These are phyloP conservation scores for Phytophthora pistaciae DNA, from an alignment of 352 stramenopile genomes.

Conservation along the genomic window DNA sequence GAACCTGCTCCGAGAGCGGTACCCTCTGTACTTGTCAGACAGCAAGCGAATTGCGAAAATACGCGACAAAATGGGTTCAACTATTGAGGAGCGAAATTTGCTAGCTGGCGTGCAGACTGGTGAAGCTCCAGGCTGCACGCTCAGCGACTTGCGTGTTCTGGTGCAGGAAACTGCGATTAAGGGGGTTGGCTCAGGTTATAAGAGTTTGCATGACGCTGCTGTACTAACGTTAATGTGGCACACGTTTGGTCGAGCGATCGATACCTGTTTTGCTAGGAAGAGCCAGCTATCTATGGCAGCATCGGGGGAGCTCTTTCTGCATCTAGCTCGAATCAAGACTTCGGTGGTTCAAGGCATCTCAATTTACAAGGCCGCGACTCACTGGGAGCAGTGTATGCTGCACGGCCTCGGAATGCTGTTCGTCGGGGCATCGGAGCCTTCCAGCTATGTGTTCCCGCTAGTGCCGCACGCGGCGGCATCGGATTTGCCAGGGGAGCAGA, in stretches of 20 bases:
- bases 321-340: constrained; percentile 1
- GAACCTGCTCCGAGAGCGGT: constrained; percentile 1
- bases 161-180: too few species aligned
- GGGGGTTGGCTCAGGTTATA: too few species aligned
- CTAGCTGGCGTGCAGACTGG: not conserved
- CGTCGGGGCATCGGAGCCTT: not conserved
- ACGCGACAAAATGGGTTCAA: constrained; percentile 5
- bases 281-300: too few species aligned
- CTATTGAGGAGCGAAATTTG: too few species aligned
- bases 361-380: constrained; percentile 8
- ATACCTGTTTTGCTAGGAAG: constrained; percentile 16
- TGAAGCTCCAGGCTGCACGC: too few species aligned
- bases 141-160: too few species aligned
- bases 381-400: constrained; percentile 20
- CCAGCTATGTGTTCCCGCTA: too few species aligned
- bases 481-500: too few species aligned
- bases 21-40: constrained; percentile 1
- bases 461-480: too few species aligned
- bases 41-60: constrained; percentile 8
- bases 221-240: constrained; percentile 14
- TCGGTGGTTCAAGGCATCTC: not conserved
- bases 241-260: constrained; percentile 10
- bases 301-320: too few species aligned
- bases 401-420: constrained; percentile 16
- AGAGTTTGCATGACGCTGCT: too few species aligned